phyloP scores from a whole-genome alignment of 768 basidiomycete species.

The Xerocomellus intermedius region DNA sequence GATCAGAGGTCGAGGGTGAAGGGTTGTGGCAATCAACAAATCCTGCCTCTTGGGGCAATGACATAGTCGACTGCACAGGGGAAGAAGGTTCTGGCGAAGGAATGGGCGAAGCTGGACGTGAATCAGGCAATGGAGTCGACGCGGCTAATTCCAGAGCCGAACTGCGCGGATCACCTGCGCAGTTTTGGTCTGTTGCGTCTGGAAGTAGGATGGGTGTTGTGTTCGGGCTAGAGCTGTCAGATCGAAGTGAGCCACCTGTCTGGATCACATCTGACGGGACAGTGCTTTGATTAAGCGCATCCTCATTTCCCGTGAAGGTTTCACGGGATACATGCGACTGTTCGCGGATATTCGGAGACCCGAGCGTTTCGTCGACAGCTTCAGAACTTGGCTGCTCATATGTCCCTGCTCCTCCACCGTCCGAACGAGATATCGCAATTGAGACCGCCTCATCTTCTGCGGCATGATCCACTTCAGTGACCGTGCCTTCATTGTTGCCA shows the following conservation, averaged over 20 bases:
- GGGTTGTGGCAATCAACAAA: neutral
- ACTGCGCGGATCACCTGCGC: too few relatives aligned
- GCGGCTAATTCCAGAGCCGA: slow-evolving; percentile 13
- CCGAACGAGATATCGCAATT: neutral
- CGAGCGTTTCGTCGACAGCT: neutral
- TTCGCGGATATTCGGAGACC: neutral
- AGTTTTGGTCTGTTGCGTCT: neutral
- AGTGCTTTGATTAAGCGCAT: neutral
- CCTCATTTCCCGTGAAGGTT: neutral
- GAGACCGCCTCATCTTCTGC: neutral
- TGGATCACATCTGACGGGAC: neutral
- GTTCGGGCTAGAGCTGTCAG: neutral
- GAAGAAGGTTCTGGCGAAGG: neutral
- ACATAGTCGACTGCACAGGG: neutral
- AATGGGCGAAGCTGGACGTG: slow-evolving; percentile 16
- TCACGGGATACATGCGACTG: neutral
- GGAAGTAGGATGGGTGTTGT: neutral
- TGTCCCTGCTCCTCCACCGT: neutral
- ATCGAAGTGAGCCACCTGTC: neutral
- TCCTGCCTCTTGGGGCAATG: neutral
- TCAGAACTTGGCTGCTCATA: neutral
- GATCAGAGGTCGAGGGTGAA: neutral
- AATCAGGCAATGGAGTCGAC: slow-evolving; percentile 21
- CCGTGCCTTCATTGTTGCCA: neutral
- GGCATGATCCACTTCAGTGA: neutral